Evolutionary conservation across 768 basidiomycete species (phyloP).

Genomic region (Macrocybe gigantea): DNA sequence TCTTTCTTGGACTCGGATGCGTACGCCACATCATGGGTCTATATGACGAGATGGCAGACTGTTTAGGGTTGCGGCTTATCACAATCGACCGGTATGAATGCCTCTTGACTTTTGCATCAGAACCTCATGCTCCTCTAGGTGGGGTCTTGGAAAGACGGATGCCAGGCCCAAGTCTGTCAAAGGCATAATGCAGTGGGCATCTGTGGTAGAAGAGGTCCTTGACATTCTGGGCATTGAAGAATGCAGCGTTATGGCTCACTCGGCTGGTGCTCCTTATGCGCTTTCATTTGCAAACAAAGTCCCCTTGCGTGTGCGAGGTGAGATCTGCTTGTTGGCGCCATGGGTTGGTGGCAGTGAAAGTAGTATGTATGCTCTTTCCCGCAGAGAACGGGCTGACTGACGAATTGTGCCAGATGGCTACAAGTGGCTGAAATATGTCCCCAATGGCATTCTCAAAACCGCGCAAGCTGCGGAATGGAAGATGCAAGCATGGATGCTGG

Average conservation of each 20-base stretch:
- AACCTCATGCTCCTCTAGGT: constrained; percentile 36
- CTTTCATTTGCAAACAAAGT: constrained; percentile 78
- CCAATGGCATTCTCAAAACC: constrained; percentile 86
- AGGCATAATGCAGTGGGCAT: constrained; percentile 88
- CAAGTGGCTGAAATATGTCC: constrained; percentile 96
- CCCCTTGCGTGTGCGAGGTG: constrained; percentile 72
- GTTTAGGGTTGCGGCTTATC: constrained; percentile 80
- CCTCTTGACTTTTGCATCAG: neutral
- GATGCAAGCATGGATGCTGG: constrained; percentile 94
- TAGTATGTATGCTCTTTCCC: constrained; percentile 44
- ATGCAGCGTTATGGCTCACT: constrained; percentile 92
- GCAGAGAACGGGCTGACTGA: constrained; percentile 1
- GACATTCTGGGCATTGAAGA: constrained; percentile 71
- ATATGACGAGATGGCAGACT: constrained; percentile 94
- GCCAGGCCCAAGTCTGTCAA: constrained; percentile 60
- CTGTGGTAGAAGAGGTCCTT: constrained; percentile 85
- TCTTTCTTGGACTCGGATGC: constrained; percentile 92
- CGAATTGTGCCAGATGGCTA: constrained; percentile 56
- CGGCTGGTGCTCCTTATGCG: constrained; percentile 93
- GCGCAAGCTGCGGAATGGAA: constrained; percentile 98
- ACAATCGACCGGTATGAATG: constrained; percentile 79
- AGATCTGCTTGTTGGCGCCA: constrained; percentile 85
- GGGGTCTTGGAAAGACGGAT: constrained; percentile 91
- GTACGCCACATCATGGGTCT: constrained; percentile 93
- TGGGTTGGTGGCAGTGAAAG: constrained; percentile 94